Evolutionary conservation across 305 asterid genomes (phyloP).

Genomic region (Fraxinus albicans): DNA sequence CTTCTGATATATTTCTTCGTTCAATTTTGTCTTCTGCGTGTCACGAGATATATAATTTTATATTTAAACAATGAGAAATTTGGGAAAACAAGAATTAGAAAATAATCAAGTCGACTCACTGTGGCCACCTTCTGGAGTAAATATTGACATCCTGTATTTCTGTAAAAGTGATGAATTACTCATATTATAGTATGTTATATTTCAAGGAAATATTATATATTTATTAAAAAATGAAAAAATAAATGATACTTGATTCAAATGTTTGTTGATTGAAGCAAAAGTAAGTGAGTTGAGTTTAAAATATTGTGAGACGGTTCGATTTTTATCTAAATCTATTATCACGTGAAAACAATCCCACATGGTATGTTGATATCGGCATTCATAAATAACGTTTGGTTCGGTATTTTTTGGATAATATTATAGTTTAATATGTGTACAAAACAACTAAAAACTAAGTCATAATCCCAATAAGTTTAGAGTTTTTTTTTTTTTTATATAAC

Average conservation of each 20-base stretch:
- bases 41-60: neutral
- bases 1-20: conserved; percentile 66
- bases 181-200: neutral
- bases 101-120: conserved; percentile 37
- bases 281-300: neutral
- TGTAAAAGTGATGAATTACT: conserved; percentile 26
- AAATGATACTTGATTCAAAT: neutral
- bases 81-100: neutral
- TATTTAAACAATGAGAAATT: neutral
- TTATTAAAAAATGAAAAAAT: neutral
- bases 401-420: neutral
- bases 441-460: neutral
- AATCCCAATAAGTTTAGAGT: too few relatives aligned
- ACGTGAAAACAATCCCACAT: neutral
- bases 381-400: neutral
- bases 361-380: neutral
- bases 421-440: neutral
- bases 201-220: neutral
- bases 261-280: neutral
- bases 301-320: neutral
- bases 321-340: neutral
- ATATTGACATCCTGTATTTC: conserved; percentile 87
- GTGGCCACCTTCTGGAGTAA: conserved; percentile 71
- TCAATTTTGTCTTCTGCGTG: conserved; percentile 66
- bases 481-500: too few relatives aligned